Percentiles rank a stretch among this genome's conserved stretches.
Conservation (phyloP, 352 stramenopile genomes). For the Blastocystis sp. region DNA sequence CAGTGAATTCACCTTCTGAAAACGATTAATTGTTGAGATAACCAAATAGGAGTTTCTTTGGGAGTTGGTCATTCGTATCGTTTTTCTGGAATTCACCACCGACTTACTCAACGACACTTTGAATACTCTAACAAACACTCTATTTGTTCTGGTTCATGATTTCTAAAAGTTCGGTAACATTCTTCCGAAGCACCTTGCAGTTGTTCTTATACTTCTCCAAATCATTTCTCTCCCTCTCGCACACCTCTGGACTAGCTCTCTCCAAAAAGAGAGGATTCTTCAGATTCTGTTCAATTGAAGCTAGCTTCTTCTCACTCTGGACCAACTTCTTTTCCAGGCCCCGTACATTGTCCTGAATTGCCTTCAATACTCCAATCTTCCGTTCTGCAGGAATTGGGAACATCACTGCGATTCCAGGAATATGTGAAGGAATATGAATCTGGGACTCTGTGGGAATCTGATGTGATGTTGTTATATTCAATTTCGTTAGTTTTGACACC, state of each 20-base stretch:
- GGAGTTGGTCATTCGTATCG: too few species aligned
- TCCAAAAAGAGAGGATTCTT: conserved; percentile 36
- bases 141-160: background rate
- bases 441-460: background rate
- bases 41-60: too few species aligned
- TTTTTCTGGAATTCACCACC: too few species aligned
- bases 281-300: conserved; percentile 32
- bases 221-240: conserved; percentile 16
- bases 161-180: background rate
- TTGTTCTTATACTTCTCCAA: background rate
- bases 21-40: too few species aligned
- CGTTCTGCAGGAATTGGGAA: conserved; percentile 34
- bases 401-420: conserved; percentile 22
- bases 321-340: conserved; percentile 28
- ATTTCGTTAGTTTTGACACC: background rate
- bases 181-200: conserved; percentile 1
- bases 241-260: conserved; percentile 1
- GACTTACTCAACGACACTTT: too few species aligned
- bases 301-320: conserved; percentile 13
- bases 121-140: conserved; percentile 45
- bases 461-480: background rate
- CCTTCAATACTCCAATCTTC: background rate
- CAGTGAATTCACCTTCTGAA: too few species aligned
- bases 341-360: conserved; percentile 12
- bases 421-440: conserved; percentile 30